Conservation (phyloP, 2,329 filamentous ascomycete genomes). For the Dactylellina sp. region DNA sequence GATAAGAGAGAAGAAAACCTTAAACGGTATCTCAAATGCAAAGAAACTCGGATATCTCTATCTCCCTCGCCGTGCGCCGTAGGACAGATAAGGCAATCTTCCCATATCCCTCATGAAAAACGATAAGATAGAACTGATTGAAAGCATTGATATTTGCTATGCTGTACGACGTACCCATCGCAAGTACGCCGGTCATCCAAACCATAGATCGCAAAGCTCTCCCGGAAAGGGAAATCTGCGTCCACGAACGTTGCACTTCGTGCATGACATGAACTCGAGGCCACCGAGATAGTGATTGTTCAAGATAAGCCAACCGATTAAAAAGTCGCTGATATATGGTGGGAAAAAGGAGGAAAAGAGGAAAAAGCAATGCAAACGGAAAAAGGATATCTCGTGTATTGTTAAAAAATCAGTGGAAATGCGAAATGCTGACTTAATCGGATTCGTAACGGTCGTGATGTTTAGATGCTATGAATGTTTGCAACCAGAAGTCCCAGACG, state of each 20-base stretch:
- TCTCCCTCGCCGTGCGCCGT: constrained; percentile 16
- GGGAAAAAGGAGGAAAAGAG: not conserved
- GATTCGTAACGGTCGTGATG: constrained; percentile 50
- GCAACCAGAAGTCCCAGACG: constrained; percentile 35
- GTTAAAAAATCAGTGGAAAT: too few species aligned
- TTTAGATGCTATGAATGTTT: constrained; percentile 16
- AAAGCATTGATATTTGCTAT: not conserved
- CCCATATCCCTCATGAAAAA: constrained; percentile 11
- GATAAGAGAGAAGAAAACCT: too few species aligned
- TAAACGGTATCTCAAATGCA: not conserved
- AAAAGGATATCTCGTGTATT: too few species aligned
- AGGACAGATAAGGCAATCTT: constrained; percentile 24
- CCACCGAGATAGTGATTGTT: too few species aligned
- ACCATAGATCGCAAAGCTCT: constrained; percentile 12
- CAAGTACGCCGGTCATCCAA: constrained; percentile 16
- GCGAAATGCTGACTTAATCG: constrained; percentile 3
- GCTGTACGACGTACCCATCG: constrained; percentile 32
- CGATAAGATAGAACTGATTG: constrained; percentile 11
- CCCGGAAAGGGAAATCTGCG: constrained; percentile 40
- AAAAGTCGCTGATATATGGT: not conserved
- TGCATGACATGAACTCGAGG: too few species aligned
- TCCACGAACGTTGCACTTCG: constrained; percentile 27
- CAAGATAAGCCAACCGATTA: not conserved
- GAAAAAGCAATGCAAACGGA: not conserved
- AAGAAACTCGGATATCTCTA: constrained; percentile 1